Base-by-base conservation (phyloP, 192 early-diverging fungal species). In the Podila epigama region DNA sequence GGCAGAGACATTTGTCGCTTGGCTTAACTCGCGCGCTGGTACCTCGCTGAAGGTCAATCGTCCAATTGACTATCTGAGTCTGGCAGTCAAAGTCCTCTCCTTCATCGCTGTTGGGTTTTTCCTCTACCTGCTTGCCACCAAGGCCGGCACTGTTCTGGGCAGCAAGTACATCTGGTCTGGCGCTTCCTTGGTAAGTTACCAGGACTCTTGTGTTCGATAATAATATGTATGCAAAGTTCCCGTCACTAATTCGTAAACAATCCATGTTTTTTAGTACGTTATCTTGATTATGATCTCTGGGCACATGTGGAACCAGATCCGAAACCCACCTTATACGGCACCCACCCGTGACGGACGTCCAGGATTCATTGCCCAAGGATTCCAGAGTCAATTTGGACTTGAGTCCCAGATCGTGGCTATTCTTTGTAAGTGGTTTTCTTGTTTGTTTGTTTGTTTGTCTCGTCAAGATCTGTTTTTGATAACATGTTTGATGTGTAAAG, bases 241-340 rank as follows among this genome's bases (percentile, higher is more conserved):
- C 6, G 7, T 27, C 1, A 62, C 58, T 60, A 4, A 18, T 42
- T 34, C 18, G 32, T 5, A 20, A 18, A 34, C 44, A 22, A 33
- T 25, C 41, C 33, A 6, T 10, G 9, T 25, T 16, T 9, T 18
- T 1, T 54, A 91, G 88, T 62, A 85, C 18, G 84, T 75, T 35
- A 88, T 91, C 29, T 72, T 92, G n/a, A 61, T 90, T 53, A 89
- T 92, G 85, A 91, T 85, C 58, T 91, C 90, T 29, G 93, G 93
- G 35, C 88, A 91, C 60, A 95, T 95, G 93, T 93, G 90, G 91
- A 93, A 95, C 75, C 86, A 89, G 57, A 95, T 95, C 62, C 89
- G 91, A n/a, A 82, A 81, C 34, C 85, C 92, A 7, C 90, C 91
- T 33, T 93, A 90, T 60, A 80, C 86, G 12, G 83, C 80, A 27